Evolutionary conservation across 495 filamentous ascomycete species (phyloP).

Genomic region (Oidiodendron maius): DNA sequence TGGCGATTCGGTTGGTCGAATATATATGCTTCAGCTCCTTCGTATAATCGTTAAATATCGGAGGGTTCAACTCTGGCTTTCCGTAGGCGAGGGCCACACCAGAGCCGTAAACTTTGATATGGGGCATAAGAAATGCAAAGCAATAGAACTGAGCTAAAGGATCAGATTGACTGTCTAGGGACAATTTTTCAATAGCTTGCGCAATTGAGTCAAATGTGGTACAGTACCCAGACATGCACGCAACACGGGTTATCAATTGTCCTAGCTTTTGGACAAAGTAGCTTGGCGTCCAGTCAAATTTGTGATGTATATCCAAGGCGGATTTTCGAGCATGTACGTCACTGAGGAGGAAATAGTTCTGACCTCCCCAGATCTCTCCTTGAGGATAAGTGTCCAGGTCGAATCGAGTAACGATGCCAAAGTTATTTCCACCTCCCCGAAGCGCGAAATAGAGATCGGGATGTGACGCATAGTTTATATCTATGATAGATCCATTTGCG

Average conservation of each 20-base stretch:
- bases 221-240: not conserved
- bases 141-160: slow-evolving; percentile 8
- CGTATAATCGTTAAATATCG: slow-evolving; percentile 38
- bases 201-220: not conserved
- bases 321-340: slow-evolving; percentile 2
- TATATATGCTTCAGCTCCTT: slow-evolving; percentile 27
- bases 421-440: slow-evolving; percentile 45
- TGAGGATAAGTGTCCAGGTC: slow-evolving; percentile 35
- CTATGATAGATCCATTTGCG: slow-evolving; percentile 37
- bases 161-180: slow-evolving; percentile 3
- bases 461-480: slow-evolving; percentile 35
- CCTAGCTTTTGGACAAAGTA: not conserved
- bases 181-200: not conserved
- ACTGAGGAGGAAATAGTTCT: slow-evolving; percentile 1
- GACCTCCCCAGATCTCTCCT: not conserved
- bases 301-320: not conserved
- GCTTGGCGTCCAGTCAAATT: not conserved
- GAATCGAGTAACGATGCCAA: slow-evolving; percentile 48
- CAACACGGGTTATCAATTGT: not conserved
- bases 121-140: slow-evolving; percentile 11
- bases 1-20: slow-evolving; percentile 33
- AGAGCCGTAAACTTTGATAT: slow-evolving; percentile 5
- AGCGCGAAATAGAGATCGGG: slow-evolving; percentile 44
- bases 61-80: slow-evolving; percentile 30
- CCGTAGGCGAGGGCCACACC: slow-evolving; percentile 32